phyloP scores from a whole-genome alignment of 306 rosid genomes.

The Neltuma alba region DNA sequence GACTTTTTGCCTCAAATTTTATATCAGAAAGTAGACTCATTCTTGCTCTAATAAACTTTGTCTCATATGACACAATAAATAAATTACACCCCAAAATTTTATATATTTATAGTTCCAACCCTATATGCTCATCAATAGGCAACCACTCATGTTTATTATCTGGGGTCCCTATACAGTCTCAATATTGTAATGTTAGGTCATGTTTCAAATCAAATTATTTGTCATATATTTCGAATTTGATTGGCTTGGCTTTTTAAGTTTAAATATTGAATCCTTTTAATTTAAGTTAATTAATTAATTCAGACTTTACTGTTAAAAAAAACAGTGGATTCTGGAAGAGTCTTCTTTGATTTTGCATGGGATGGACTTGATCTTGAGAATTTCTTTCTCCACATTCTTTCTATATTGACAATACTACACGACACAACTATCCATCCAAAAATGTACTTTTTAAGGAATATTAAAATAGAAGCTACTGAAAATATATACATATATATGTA shows the following conservation, averaged over 20 bases:
- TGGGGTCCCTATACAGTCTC: conserved; percentile 32
- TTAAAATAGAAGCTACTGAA: conserved; percentile 16
- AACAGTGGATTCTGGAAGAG: conserved; percentile 25
- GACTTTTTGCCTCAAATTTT: conserved; percentile 37
- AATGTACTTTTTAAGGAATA: conserved; percentile 23
- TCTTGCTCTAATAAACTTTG: conserved; percentile 44
- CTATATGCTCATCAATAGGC: conserved; percentile 26
- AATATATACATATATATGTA: background rate
- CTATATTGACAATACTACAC: conserved; percentile 37
- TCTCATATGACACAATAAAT: conserved; percentile 38
- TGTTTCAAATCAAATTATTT: conserved; percentile 38
- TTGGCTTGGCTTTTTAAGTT: conserved; percentile 39
- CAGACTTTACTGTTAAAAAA: conserved; percentile 33
- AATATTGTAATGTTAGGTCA: conserved; percentile 45
- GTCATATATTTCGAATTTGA: conserved; percentile 37
- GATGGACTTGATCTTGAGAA: conserved; percentile 34
- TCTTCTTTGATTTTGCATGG: conserved; percentile 37
- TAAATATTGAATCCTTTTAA: conserved; percentile 44
- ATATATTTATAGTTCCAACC: background rate
- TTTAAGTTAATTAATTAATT: conserved; percentile 3
- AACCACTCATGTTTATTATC: conserved; percentile 24
- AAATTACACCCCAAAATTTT: conserved; percentile 4
- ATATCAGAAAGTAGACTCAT: conserved; percentile 50
- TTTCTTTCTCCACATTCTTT: conserved; percentile 57
- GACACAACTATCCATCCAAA: conserved; percentile 43